Evolutionary conservation across 345 rosid species (phyloP), one percentile per base, ranked within the genome.

Genomic region (Acer campestre): DNA sequence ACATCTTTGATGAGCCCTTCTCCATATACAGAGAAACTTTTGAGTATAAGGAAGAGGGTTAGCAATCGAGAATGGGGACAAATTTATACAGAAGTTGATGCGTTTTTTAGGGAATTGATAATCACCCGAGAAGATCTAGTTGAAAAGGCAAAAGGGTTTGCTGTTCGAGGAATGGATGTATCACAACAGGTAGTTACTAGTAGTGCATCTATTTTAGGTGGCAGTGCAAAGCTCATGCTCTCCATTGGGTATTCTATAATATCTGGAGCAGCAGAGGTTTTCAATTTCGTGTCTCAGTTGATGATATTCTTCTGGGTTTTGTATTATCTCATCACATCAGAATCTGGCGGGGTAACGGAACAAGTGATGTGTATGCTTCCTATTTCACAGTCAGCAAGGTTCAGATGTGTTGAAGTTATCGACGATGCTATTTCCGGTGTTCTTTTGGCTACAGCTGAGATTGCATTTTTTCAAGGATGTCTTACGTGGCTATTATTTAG

Each of bases 291-390:
- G 49, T 94, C 98, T 35, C 97, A 92, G 82, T 76, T 84, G 0
- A 89, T 96, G 88, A 88, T 96, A 61, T 96, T 94, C 89, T 90
- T 88, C 74, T 92, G 97, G 93, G 91, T 96, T 58, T 72, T 96
- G 51, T 96, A 94, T 77, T 83, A 88, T 82, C 88, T 96, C 3
- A 96, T 96, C 56, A 94, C 99, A 18, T 92, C 99, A 6, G 95
- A 94, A 38, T 92, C 99, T 46, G 99, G 98, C 0, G 99, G 98
- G 55, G 98, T 96, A 18, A 96, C 98, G 0, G 95, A 94, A 81
- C 98, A 96, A 76, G 92, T 91, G 31, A 94, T 96, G 89, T 75
- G 79, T 73, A 92, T 94, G 99, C 81, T 96, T 68, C 99, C 98
- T 0, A 88, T 96, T 55, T 83, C 94, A n/a, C 69, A 75, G 17